phyloP scores from a whole-genome alignment of 805 yeast genomes.

The Komagataella ulmi region DNA sequence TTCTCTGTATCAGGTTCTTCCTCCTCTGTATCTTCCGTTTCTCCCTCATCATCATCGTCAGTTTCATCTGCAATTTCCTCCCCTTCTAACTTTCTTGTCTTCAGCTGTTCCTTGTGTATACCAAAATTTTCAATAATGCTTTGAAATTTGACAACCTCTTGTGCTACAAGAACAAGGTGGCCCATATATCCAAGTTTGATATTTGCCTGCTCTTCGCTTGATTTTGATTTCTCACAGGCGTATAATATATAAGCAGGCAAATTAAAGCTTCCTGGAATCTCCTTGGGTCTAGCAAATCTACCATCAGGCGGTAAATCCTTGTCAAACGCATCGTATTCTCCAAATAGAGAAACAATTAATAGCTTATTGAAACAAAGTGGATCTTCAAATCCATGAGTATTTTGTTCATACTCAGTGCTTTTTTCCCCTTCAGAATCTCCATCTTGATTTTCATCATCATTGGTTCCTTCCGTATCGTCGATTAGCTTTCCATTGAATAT shows the following conservation, averaged over 20 bases:
- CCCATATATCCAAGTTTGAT: slow-evolving; percentile 49
- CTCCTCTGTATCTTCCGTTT: not conserved
- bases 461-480: slow-evolving; percentile 22
- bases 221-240: slow-evolving; percentile 15
- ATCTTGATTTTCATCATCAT: slow-evolving; percentile 22
- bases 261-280: slow-evolving; percentile 17
- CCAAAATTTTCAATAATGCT: slow-evolving; percentile 20
- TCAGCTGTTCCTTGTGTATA: slow-evolving; percentile 15
- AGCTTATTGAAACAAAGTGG: slow-evolving; percentile 18
- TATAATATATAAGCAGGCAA: slow-evolving; percentile 15
- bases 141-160: slow-evolving; percentile 43
- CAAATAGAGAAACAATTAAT: slow-evolving; percentile 22
- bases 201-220: slow-evolving; percentile 18
- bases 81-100: slow-evolving; percentile 15
- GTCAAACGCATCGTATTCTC: slow-evolving; percentile 13
- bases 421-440: slow-evolving; percentile 13
- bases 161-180: slow-evolving; percentile 41
- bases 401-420: not conserved
- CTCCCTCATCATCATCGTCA: not conserved
- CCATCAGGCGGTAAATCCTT: not conserved
- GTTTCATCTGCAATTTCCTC: slow-evolving; percentile 5
- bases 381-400: slow-evolving; percentile 13
- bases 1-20: not conserved
- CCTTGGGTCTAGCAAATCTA: not conserved
- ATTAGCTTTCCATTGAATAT: slow-evolving; percentile 59